Evolutionary conservation across 2,329 filamentous ascomycete genomes (phyloP).

Genomic region (Cryphonectria japonica): DNA sequence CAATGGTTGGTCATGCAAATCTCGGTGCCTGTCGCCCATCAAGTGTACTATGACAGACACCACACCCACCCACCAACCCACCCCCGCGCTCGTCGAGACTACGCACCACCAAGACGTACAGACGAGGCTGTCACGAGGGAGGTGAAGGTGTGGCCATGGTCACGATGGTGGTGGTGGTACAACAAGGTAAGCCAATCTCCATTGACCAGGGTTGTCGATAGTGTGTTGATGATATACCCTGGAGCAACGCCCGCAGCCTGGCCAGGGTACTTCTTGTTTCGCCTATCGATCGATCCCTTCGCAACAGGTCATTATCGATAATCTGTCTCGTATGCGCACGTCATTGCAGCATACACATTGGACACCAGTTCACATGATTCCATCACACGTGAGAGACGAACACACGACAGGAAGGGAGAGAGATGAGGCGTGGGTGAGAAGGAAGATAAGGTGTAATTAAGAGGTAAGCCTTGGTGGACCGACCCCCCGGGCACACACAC

Average conservation of each 20-base stretch:
- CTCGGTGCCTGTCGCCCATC: background rate
- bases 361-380: background rate
- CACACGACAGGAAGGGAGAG: background rate
- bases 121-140: background rate
- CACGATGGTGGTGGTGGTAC: background rate
- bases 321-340: slow-evolving; percentile 1
- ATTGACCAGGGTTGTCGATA: slow-evolving; percentile 4
- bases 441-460: slow-evolving; percentile 6
- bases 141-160: background rate
- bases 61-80: background rate
- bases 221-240: background rate
- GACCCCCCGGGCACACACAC: background rate
- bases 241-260: background rate
- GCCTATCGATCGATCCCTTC: background rate
- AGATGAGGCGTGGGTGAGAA: slow-evolving; percentile 5
- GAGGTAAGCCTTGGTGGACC: slow-evolving; percentile 5
- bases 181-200: background rate
- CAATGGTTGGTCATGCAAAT: background rate
- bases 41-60: background rate
- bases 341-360: background rate
- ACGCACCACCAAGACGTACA: background rate
- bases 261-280: background rate
- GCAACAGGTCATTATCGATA: background rate
- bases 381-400: background rate
- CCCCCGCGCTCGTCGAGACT: background rate